Evolutionary conservation across 1,284 basidiomycete species (phyloP).

Genomic region (Wolfiporia cocos): DNA sequence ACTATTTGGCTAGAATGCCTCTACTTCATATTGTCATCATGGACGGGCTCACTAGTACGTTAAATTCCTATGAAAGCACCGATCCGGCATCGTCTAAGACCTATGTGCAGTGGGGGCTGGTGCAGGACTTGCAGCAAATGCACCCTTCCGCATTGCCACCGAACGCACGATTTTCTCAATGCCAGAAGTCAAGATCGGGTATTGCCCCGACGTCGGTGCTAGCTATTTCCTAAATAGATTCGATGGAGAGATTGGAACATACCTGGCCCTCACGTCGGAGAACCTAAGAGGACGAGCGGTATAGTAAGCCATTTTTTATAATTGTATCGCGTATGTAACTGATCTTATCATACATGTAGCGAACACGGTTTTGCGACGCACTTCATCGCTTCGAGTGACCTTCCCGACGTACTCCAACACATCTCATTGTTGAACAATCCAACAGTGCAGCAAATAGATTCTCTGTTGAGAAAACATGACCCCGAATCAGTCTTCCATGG

Average conservation of each 20-base stretch:
- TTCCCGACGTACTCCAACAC: conserved; percentile 62
- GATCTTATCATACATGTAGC: no score
- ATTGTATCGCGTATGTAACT: no score
- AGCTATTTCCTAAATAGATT: conserved; percentile 86
- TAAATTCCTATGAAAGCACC: not conserved
- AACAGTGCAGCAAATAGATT: conserved; percentile 41
- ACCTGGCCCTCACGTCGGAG: conserved; percentile 87
- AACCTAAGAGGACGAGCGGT: conserved; percentile 71
- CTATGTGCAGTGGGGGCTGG: conserved; percentile 99
- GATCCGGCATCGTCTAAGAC: conserved; percentile 8
- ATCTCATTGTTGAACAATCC: conserved; percentile 56
- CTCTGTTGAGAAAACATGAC: conserved; percentile 64
- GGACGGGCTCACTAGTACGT: conserved; percentile 88
- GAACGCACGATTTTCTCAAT: conserved; percentile 91
- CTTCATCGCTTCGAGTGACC: conserved; percentile 71
- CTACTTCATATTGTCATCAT: conserved; percentile 90
- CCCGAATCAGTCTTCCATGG: conserved; percentile 56
- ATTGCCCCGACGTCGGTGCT: conserved; percentile 88
- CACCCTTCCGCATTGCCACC: conserved; percentile 90
- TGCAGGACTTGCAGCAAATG: conserved; percentile 85
- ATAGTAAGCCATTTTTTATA: conserved; percentile 67
- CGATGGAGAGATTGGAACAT: conserved; percentile 91
- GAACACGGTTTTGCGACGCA: conserved; percentile 91
- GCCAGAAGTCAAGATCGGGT: conserved; percentile 95
- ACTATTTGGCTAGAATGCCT: conserved; percentile 69